Percentiles rank a stretch among this genome's conserved stretches.
phyloP scores from a whole-genome alignment of 2,329 filamentous ascomycete species.

The Calonectria pseudoturangicola region DNA sequence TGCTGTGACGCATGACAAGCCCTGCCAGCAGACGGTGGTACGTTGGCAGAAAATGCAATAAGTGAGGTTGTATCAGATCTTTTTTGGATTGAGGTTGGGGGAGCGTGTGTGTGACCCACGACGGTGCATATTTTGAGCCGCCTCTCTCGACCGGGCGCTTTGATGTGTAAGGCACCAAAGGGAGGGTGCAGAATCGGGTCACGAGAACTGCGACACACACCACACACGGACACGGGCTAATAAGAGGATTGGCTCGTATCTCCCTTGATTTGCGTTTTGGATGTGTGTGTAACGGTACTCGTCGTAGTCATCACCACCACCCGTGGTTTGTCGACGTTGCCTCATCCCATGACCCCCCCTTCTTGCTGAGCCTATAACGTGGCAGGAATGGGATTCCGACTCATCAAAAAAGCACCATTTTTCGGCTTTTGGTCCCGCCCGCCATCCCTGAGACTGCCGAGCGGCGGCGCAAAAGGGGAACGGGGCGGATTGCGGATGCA shows the following conservation, averaged over 20 bases:
- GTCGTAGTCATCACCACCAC: slow-evolving; percentile 3
- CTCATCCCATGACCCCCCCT: slow-evolving; percentile 7
- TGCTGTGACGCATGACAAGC: slow-evolving; percentile 8
- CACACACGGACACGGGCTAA: neutral
- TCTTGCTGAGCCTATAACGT: neutral
- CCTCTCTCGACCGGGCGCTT: slow-evolving; percentile 27
- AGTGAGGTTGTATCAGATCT: slow-evolving; percentile 24
- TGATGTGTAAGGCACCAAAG: slow-evolving; percentile 24
- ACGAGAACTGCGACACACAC: slow-evolving; percentile 24
- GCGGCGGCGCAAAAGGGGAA: neutral
- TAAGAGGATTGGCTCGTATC: slow-evolving; percentile 9
- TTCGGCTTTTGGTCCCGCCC: neutral
- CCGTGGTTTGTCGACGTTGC: neutral
- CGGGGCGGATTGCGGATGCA: slow-evolving; percentile 1
- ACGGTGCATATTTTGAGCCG: slow-evolving; percentile 37
- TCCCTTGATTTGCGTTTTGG: slow-evolving; percentile 5
- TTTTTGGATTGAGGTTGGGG: slow-evolving; percentile 20
- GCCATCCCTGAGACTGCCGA: slow-evolving; percentile 3
- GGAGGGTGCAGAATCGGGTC: slow-evolving; percentile 31
- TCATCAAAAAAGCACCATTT: neutral
- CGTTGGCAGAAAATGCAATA: slow-evolving; percentile 28
- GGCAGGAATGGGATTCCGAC: neutral
- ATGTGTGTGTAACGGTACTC: slow-evolving; percentile 9
- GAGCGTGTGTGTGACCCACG: slow-evolving; percentile 3
- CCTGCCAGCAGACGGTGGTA: slow-evolving; percentile 14